Evolutionary conservation across 495 filamentous ascomycete genomes (phyloP).

Genomic region (Penicillium bialowiezense): DNA sequence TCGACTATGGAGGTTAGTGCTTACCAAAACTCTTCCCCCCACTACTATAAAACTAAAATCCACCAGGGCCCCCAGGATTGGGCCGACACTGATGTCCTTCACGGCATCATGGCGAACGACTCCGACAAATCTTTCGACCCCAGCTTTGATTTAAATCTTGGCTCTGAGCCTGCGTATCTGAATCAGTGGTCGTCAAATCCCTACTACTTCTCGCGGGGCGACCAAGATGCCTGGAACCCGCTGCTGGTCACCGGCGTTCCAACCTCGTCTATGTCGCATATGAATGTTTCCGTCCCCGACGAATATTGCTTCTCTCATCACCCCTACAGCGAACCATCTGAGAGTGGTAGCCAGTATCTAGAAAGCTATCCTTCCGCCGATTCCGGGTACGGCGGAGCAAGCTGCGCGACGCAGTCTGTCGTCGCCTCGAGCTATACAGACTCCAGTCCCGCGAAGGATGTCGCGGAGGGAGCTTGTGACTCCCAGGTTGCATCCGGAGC

Average conservation of each 20-base stretch:
- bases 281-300: constrained; percentile 15
- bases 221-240: constrained; percentile 42
- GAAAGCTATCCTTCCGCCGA: constrained; percentile 50
- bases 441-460: constrained; percentile 26
- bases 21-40: neutral
- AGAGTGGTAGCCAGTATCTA: constrained; percentile 53
- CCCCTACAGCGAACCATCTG: constrained; percentile 45
- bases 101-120: constrained; percentile 33
- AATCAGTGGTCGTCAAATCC: constrained; percentile 21
- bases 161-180: constrained; percentile 22
- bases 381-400: constrained; percentile 61
- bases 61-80: constrained; percentile 20
- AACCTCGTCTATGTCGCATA: constrained; percentile 13
- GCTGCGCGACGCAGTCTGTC: constrained; percentile 46
- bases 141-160: constrained; percentile 29
- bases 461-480: constrained; percentile 15
- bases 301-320: constrained; percentile 26
- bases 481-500: constrained; percentile 6
- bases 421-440: constrained; percentile 29
- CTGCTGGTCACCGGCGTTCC: constrained; percentile 36
- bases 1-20: constrained; percentile 17
- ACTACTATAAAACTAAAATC: neutral
- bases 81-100: constrained; percentile 33
- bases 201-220: constrained; percentile 18
- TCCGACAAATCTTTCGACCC: constrained; percentile 22